Evolutionary conservation across 768 basidiomycete species (phyloP), one percentile per base, ranked within the genome.

Genomic region (Boletellus sp.): DNA sequence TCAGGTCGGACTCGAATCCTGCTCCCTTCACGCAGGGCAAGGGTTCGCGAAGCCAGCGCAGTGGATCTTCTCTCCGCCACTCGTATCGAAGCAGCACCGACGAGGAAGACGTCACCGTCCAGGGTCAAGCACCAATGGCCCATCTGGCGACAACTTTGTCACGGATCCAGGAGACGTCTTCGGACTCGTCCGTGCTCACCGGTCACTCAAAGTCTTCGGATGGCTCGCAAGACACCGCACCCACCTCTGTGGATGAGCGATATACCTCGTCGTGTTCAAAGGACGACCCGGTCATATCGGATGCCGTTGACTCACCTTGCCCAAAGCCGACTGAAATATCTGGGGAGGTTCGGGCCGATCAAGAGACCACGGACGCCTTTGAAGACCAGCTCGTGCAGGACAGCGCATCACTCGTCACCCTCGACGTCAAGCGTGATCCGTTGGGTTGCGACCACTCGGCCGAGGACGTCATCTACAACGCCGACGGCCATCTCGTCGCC

Each of bases 391-490:
- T 81, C 23, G 66, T 74, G 47, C 68, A 78, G 58, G 81, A 78
- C 43, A 74, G 79, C 20, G 61, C 80, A 6, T 80, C 81, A 3
- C 57, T 71, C 31, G 72, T 77, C 6, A 79, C 83, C 15, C 56
- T 65, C 17, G 66, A 63, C 43, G 55, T 66, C 22, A 64, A 68
- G 43, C 68, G 72, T 22, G 74, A 75, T 35, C 65, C 72, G 20
- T 64, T 77, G 46, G 52, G 80, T n/a, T 81, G 89, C 64, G 93
- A 96, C 58, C 90, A 94, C 66, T 76, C 83, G 12, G 70, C 81
- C 5, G 81, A 87, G 32, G 94, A 99, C 61, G 87, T 95, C 42
- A 82, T 87, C 4, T 94, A 92, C 74, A 96, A 94, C 65, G 77
- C 78, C 39, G 94, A 98, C 12, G 94, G 94, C 3, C 80, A 83